Conservation (phyloP, 148 eudicot genomes). For the Chenopodium suecicum region DNA sequence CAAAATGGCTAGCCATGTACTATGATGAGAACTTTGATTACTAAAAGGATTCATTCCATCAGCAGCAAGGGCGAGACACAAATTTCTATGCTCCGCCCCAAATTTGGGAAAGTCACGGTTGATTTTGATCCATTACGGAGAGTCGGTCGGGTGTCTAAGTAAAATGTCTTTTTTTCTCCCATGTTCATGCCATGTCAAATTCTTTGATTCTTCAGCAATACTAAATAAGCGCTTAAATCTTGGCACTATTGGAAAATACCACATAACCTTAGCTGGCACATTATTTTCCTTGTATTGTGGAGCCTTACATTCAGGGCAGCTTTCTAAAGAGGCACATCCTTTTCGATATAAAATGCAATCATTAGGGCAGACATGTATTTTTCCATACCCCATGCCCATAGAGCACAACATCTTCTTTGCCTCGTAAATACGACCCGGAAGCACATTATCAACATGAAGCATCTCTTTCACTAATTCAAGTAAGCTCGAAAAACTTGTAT, state of each 20-base stretch:
- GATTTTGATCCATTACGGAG: constrained; percentile 9
- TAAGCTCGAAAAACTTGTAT: neutral
- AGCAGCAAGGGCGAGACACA: too few species aligned
- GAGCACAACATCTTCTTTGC: constrained; percentile 1
- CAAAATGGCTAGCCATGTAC: too few species aligned
- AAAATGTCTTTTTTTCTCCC: neutral
- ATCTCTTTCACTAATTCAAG: neutral
- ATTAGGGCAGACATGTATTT: constrained; percentile 1
- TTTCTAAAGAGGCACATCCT: neutral
- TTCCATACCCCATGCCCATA: constrained; percentile 1
- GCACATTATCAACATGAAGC: neutral
- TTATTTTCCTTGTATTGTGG: neutral
- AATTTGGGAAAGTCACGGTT: neutral
- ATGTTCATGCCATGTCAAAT: neutral
- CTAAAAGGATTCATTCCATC: too few species aligned
- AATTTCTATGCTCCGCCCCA: too few species aligned
- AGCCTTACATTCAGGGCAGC: neutral
- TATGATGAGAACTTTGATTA: too few species aligned
- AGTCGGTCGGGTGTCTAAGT: constrained; percentile 2
- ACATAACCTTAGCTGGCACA: neutral
- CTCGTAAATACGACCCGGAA: constrained; percentile 2
- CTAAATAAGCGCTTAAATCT: neutral
- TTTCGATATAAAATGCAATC: constrained; percentile 7
- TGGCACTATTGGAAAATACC: constrained; percentile 10
- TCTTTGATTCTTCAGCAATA: neutral